Base-by-base conservation (phyloP, 2,329 filamentous ascomycete species). In the Fonsecaea multimorphosa region DNA sequence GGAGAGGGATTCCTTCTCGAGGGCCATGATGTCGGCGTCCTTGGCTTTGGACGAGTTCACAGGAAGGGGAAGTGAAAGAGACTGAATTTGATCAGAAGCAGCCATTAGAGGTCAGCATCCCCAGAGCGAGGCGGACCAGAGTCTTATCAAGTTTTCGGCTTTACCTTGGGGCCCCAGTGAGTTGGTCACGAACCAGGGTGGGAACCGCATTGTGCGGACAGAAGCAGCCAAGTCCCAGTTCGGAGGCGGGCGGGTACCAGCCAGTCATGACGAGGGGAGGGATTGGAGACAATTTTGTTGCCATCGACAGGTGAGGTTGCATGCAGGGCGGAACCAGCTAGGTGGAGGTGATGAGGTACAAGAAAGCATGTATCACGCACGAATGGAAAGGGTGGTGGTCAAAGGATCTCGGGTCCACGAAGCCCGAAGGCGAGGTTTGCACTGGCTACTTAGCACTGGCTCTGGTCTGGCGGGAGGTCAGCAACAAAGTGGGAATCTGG, bases 1-100 rank as follows among this genome's bases (percentile, higher is more conserved):
- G 0, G 64, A 64, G 34, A 52, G 31, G 31, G 66, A 68, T 38
- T 65, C 67, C 56, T 67, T 65, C 64, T 70, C 66, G 40, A 57
- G 55, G 38, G 66, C 62, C 68, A 70, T 70, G 40, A 24, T 63
- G 46, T 49, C 38, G 53, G 56, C 49, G 38, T 68, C 62, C 34
- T 64, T 58, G 54, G 36, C 11, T n/a, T 14, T 34, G 27, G 54
- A 19, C 19, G 29, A 52, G 27, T 9, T 38, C 12, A 58, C 34
- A 54, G 61, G 55, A 24, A 32, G 58, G 32, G 32, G 29, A 31
- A 52, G 32, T 32, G 32, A 5, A 14, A 38, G 12, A 34, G 59
- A 31, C 22, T 52, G 53, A 22, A 55, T 62, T 19, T 68, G 62
- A 16, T 59, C 58, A 36, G 32, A 58, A 19, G 58, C 31, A 49